phyloP scores from a whole-genome alignment of 192 early-diverging fungal genomes.

The Mortierella claussenii region DNA sequence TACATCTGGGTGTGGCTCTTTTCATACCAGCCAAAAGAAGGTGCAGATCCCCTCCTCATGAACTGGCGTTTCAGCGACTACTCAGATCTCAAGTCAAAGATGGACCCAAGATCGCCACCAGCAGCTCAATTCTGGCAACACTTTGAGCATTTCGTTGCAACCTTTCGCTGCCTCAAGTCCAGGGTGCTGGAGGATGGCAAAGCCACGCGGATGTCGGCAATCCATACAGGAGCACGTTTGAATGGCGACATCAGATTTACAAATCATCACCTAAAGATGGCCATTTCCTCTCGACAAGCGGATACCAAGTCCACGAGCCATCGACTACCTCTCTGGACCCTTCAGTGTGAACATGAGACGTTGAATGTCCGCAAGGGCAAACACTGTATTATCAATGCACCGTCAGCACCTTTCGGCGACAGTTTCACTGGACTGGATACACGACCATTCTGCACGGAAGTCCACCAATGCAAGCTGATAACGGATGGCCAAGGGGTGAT shows the following conservation, averaged over 20 bases:
- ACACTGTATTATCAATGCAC: conserved; percentile 33
- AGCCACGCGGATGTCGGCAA: conserved; percentile 12
- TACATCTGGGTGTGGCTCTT: conserved; percentile 53
- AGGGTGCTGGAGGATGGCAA: conserved; percentile 22
- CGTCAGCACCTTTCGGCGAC: conserved; percentile 28
- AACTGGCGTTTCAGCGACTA: conserved; percentile 30
- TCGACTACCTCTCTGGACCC: background rate
- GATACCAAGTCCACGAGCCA: conserved; percentile 29
- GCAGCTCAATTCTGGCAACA: conserved; percentile 50
- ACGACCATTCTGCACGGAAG: conserved; percentile 17
- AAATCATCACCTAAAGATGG: conserved; percentile 30
- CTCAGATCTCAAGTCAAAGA: conserved; percentile 21
- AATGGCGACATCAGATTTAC: conserved; percentile 36
- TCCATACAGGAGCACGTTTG: conserved; percentile 35
- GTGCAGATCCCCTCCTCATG: conserved; percentile 27
- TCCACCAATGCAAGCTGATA: conserved; percentile 49
- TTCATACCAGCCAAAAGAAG: conserved; percentile 5
- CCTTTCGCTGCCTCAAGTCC: conserved; percentile 38
- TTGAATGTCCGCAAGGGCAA: conserved; percentile 21
- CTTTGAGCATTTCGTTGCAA: conserved; percentile 49
- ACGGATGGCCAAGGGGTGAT: conserved; percentile 1
- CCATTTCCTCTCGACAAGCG: conserved; percentile 14
- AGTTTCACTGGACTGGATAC: conserved; percentile 24
- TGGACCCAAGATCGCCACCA: conserved; percentile 37
- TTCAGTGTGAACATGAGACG: conserved; percentile 19